Evolutionary conservation across 202 grass and related monocot genomes (phyloP).

Genomic region (Panicum virgatum): DNA sequence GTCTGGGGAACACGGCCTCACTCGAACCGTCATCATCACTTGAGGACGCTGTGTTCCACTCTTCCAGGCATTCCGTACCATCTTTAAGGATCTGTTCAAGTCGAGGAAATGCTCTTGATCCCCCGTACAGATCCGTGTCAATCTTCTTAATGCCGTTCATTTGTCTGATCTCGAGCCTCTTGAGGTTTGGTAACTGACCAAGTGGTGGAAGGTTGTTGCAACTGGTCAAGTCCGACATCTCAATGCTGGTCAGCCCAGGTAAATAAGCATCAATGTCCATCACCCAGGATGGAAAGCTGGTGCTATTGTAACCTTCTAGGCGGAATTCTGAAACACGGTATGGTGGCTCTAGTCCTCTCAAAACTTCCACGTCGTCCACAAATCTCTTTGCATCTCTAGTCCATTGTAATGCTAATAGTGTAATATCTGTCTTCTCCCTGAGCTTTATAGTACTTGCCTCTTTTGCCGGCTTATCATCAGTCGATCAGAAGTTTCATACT

Average conservation of each 20-base stretch:
- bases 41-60: not conserved
- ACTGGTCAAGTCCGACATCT: not conserved
- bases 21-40: not conserved
- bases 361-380: not conserved
- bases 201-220: constrained; percentile 14
- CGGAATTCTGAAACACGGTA: not conserved
- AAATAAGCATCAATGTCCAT: not conserved
- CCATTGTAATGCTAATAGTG: not conserved
- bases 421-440: not conserved
- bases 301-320: not conserved
- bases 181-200: constrained; percentile 3
- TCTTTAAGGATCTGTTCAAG: accelerated
- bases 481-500: not conserved
- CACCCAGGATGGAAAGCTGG: not conserved
- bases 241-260: not conserved
- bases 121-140: not conserved
- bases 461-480: not conserved
- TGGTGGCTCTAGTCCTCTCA: not conserved
- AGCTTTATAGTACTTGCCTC: not conserved
- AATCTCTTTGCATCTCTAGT: not conserved
- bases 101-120: not conserved
- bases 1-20: not conserved
- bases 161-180: not conserved
- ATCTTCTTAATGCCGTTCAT: constrained; percentile 12
- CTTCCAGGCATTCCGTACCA: not conserved